Percentiles rank a stretch among this genome's conserved stretches.
Conservation (phyloP, 1,284 basidiomycete species). For the Gymnopus androsaceus region DNA sequence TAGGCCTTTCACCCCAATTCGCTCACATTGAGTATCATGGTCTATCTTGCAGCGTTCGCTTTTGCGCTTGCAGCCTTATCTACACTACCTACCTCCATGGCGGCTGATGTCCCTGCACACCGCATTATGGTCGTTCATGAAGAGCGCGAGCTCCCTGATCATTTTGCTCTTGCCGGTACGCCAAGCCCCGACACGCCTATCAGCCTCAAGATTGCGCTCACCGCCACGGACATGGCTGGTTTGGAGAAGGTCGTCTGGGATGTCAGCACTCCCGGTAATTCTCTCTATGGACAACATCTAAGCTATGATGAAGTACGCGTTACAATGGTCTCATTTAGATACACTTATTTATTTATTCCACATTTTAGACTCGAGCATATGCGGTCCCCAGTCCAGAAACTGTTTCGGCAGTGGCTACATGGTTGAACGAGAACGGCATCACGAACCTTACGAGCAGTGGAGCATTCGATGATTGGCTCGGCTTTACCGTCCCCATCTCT, state of each 20-base stretch:
- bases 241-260: slow-evolving; percentile 35
- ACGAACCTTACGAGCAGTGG: slow-evolving; percentile 30
- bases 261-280: slow-evolving; percentile 31
- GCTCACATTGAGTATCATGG: slow-evolving; percentile 16
- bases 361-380: slow-evolving; percentile 37
- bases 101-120: slow-evolving; percentile 7
- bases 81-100: not conserved
- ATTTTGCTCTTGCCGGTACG: slow-evolving; percentile 16
- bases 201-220: slow-evolving; percentile 17
- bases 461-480: slow-evolving; percentile 43
- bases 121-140: slow-evolving; percentile 16
- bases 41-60: slow-evolving; percentile 6
- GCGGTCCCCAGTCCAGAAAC: slow-evolving; percentile 37
- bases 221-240: slow-evolving; percentile 30
- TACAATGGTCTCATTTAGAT: not conserved
- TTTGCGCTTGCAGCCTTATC: too few relatives aligned
- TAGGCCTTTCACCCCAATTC: not conserved
- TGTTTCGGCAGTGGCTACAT: slow-evolving; percentile 36
- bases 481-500: slow-evolving; percentile 37
- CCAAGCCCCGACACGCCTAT: slow-evolving; percentile 12
- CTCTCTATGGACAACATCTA: slow-evolving; percentile 33
- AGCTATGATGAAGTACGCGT: slow-evolving; percentile 30
- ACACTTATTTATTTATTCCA: not conserved
- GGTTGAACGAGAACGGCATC: slow-evolving; percentile 39
- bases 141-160: slow-evolving; percentile 8